Percentiles rank a stretch among this genome's conserved stretches.
These are phyloP conservation scores for Pyrenochaeta sp. DNA, from an alignment of 2,329 filamentous ascomycete species.

Conservation along the genomic window DNA sequence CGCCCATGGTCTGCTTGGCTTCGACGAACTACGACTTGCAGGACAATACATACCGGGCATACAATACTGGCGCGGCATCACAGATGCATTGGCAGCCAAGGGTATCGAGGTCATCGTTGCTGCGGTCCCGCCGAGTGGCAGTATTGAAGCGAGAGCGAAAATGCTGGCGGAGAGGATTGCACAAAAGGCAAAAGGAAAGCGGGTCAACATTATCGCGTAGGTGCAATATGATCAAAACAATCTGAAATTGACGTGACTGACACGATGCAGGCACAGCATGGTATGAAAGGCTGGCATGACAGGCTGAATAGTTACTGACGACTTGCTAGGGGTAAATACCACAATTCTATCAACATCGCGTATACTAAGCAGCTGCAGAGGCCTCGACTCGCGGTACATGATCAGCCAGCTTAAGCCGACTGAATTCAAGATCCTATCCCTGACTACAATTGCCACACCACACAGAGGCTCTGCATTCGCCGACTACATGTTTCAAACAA, in stretches of 20 bases:
- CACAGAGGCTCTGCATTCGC: conserved; percentile 69
- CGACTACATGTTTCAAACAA: conserved; percentile 66
- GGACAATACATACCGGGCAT: conserved; percentile 63
- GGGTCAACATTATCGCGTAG: conserved; percentile 71
- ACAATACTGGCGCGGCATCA: conserved; percentile 71
- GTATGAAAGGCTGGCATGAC: conserved; percentile 20
- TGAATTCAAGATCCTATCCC: conserved; percentile 77
- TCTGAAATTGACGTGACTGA: conserved; percentile 17
- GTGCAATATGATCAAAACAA: conserved; percentile 27
- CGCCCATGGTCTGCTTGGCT: conserved; percentile 71
- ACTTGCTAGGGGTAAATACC: conserved; percentile 45
- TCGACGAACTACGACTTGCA: conserved; percentile 66
- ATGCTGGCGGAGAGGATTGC: conserved; percentile 63
- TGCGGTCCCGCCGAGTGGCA: conserved; percentile 65
- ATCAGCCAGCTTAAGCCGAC: conserved; percentile 64
- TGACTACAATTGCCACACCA: conserved; percentile 69
- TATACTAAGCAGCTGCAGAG: conserved; percentile 51
- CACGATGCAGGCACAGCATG: conserved; percentile 62
- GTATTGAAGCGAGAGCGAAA: conserved; percentile 65
- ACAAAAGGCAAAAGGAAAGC: conserved; percentile 60
- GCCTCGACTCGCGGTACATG: conserved; percentile 70
- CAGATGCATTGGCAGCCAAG: conserved; percentile 62
- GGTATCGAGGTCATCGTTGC: conserved; percentile 68
- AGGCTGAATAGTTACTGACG: conserved; percentile 21
- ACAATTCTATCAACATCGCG: neutral